phyloP scores from a whole-genome alignment of 1,284 basidiomycete species.

The Tranzscheliella williamsii region DNA sequence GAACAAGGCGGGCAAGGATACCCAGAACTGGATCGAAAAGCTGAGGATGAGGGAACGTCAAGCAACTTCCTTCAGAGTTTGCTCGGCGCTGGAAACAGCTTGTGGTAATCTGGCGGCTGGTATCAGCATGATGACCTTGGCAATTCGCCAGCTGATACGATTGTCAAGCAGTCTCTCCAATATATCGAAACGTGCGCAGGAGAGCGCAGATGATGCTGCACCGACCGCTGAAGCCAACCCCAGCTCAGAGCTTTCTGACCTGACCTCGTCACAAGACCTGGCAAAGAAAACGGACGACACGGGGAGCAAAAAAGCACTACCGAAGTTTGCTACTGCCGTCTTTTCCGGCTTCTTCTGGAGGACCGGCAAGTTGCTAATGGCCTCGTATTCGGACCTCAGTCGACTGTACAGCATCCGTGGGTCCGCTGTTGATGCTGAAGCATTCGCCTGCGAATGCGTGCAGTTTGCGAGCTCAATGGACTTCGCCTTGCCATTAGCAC shows the following conservation, averaged over 20 bases:
- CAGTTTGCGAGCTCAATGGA: slow-evolving; percentile 33
- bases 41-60: slow-evolving; percentile 24
- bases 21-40: slow-evolving; percentile 18
- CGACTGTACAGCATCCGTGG: slow-evolving; percentile 46
- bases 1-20: slow-evolving; percentile 5
- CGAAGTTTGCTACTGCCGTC: slow-evolving; percentile 14
- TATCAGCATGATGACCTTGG: slow-evolving; percentile 20
- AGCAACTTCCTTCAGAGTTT: slow-evolving; percentile 18
- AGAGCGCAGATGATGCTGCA: slow-evolving; percentile 1
- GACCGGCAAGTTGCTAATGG: slow-evolving; percentile 11
- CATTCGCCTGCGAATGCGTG: slow-evolving; percentile 45
- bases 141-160: slow-evolving; percentile 22
- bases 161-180: slow-evolving; percentile 13
- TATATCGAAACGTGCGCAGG: slow-evolving; percentile 8
- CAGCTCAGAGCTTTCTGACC: background rate
- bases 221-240: slow-evolving; percentile 1
- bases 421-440: slow-evolving; percentile 48
- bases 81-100: slow-evolving; percentile 18
- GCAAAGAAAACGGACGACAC: background rate
- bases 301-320: slow-evolving; percentile 2
- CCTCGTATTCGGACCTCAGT: slow-evolving; percentile 30
- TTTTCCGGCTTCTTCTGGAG: slow-evolving; percentile 32
- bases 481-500: slow-evolving; percentile 31
- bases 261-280: slow-evolving; percentile 1
- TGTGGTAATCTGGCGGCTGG: slow-evolving; percentile 22